Evolutionary conservation across 2,329 filamentous ascomycete genomes (phyloP).

Genomic region (Neofusicoccum kwambonambiense): DNA sequence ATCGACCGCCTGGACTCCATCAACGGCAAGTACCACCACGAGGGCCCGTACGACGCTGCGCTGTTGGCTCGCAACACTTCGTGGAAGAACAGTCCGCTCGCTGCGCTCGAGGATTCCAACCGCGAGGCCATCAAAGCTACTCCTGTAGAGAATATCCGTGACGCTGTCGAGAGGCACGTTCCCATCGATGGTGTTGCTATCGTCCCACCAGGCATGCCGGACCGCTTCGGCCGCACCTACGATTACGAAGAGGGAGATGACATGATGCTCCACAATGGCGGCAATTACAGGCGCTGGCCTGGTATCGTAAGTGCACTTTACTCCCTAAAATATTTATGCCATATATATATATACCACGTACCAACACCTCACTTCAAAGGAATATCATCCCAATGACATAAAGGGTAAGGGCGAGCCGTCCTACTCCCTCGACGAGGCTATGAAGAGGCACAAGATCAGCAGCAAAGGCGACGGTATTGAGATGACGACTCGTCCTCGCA

Average conservation of each 20-base stretch:
- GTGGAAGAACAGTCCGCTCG: slow-evolving; percentile 65
- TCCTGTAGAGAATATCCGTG: slow-evolving; percentile 71
- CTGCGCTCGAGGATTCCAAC: slow-evolving; percentile 72
- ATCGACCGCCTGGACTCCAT: slow-evolving; percentile 77
- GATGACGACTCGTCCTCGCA: slow-evolving; percentile 41
- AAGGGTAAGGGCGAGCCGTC: slow-evolving; percentile 81
- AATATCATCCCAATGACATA: slow-evolving; percentile 72
- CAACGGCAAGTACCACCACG: slow-evolving; percentile 77
- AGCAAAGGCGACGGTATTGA: slow-evolving; percentile 43
- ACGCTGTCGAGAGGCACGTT: slow-evolving; percentile 69
- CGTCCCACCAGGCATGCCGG: slow-evolving; percentile 70
- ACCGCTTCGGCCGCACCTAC: slow-evolving; percentile 68
- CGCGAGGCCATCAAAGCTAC: slow-evolving; percentile 77
- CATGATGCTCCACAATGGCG: slow-evolving; percentile 77
- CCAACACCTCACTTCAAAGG: slow-evolving; percentile 24
- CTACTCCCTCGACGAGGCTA: slow-evolving; percentile 66
- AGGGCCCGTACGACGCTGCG: slow-evolving; percentile 85
- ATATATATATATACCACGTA: not conserved
- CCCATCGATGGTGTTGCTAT: slow-evolving; percentile 78
- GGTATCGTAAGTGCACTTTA: slow-evolving; percentile 61
- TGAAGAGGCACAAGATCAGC: slow-evolving; percentile 58
- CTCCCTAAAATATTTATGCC: not conserved
- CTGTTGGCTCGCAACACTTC: slow-evolving; percentile 70
- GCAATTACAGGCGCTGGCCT: slow-evolving; percentile 75
- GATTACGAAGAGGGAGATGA: slow-evolving; percentile 84